These are phyloP conservation scores for Lithocarpus polystachyus DNA, from an alignment of 306 rosid genomes.

Conservation along the genomic window DNA sequence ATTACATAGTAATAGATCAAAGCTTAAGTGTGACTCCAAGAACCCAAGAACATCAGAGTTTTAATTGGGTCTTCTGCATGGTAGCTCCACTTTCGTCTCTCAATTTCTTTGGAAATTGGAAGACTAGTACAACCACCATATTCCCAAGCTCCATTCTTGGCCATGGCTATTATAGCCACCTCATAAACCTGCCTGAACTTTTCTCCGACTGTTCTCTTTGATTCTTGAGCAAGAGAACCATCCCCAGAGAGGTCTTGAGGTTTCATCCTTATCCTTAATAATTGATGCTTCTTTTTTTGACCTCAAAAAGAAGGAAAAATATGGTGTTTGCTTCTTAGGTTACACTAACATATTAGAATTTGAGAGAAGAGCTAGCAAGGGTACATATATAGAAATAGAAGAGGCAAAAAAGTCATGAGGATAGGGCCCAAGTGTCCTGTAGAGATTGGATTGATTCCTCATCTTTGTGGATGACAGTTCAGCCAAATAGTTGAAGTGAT, in stretches of 20 bases:
- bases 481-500: background rate
- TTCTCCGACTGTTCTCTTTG: slow-evolving; percentile 28
- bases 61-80: slow-evolving; percentile 46
- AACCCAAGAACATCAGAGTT: slow-evolving; percentile 51
- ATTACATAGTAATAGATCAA: background rate
- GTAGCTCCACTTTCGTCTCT: slow-evolving; percentile 33
- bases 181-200: slow-evolving; percentile 25
- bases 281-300: background rate
- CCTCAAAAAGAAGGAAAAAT: too few relatives aligned
- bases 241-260: slow-evolving; percentile 23
- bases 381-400: slow-evolving; percentile 15
- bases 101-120: slow-evolving; percentile 16
- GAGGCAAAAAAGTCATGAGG: background rate
- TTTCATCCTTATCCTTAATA: slow-evolving; percentile 9
- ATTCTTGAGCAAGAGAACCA: slow-evolving; percentile 11
- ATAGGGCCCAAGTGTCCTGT: background rate
- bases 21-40: slow-evolving; percentile 45
- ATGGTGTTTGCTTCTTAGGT: background rate
- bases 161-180: slow-evolving; percentile 19
- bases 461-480: slow-evolving; percentile 19
- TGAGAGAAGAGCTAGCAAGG: background rate
- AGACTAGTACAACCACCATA: background rate
- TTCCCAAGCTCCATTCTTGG: background rate
- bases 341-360: slow-evolving; percentile 20
- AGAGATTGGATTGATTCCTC: background rate